Percentiles rank a stretch among this genome's conserved stretches.
Conservation (phyloP, 1,284 basidiomycete species). For the Erythrobasidium hasegawianum region DNA sequence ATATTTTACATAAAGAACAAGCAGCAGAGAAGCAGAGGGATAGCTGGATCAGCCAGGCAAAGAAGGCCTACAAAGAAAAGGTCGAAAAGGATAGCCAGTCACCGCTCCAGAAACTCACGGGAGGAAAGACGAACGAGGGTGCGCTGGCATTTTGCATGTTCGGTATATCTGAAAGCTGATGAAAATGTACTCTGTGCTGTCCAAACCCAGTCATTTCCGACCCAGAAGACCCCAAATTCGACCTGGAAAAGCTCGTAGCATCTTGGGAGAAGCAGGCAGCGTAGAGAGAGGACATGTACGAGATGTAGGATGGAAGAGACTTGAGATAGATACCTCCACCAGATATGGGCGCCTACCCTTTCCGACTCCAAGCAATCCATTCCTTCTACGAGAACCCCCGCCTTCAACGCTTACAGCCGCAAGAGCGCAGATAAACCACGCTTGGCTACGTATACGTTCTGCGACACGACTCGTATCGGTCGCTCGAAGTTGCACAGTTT, state of each 20-base stretch:
- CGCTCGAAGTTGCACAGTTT: no score
- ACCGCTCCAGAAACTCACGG: constrained; percentile 1
- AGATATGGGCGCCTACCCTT: background rate
- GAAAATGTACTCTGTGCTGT: background rate
- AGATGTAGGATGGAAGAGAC: background rate
- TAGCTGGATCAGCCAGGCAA: constrained; percentile 77
- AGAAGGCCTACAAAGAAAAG: constrained; percentile 75
- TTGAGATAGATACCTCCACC: background rate
- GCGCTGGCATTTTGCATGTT: background rate
- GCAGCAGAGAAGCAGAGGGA: constrained; percentile 68
- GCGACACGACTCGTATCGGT: no score
- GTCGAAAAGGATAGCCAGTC: constrained; percentile 33
- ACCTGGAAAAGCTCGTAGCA: constrained; percentile 84
- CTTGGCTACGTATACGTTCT: no score
- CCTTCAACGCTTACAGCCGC: background rate
- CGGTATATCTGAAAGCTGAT: background rate
- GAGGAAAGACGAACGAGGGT: constrained; percentile 12
- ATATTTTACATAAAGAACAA: constrained; percentile 67
- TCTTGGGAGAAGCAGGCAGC: constrained; percentile 33
- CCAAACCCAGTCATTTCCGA: constrained; percentile 68
- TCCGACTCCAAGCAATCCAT: background rate
- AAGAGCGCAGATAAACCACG: background rate
- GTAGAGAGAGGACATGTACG: no score
- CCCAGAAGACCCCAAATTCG: constrained; percentile 91
- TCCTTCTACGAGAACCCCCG: background rate